A percentile compares a stretch with the other conserved stretches of the same genome.
phyloP scores from a whole-genome alignment of 192 early-diverging fungal species.

The Entomortierella parvispora region DNA sequence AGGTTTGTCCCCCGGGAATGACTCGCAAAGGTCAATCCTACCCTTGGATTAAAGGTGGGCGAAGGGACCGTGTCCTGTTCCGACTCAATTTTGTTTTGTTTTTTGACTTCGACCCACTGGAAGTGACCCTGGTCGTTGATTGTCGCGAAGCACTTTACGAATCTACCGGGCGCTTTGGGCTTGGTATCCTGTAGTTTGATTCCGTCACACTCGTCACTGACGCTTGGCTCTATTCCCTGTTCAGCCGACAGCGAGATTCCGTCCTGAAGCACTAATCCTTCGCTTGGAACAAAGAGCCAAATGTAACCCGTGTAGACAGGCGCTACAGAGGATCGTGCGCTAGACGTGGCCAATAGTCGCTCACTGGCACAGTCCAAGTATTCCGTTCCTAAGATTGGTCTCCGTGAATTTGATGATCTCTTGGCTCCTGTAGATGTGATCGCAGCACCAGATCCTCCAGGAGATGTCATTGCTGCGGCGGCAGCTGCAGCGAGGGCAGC shows the following conservation, averaged over 20 bases:
- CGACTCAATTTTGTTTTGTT: constrained; percentile 18
- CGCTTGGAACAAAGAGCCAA: constrained; percentile 33
- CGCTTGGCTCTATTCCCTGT: too few species aligned
- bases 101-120: constrained; percentile 52
- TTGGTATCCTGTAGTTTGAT: not conserved
- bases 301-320: constrained; percentile 43
- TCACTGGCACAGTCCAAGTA: constrained; percentile 45
- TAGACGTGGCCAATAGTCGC: constrained; percentile 31
- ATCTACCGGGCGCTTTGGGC: constrained; percentile 13
- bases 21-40: too few species aligned
- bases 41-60: too few species aligned
- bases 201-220: too few species aligned
- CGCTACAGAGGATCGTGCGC: constrained; percentile 40
- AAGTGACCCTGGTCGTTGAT: constrained; percentile 49
- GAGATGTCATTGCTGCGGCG: too few species aligned
- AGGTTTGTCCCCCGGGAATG: too few species aligned
- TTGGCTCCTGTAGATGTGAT: not conserved
- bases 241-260: too few species aligned
- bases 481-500: too few species aligned
- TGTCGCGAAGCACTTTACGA: constrained; percentile 43
- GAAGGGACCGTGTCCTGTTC: constrained; percentile 16
- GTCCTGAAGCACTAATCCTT: too few species aligned
- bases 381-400: constrained; percentile 45
- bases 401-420: not conserved
- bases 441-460: too few species aligned